Percentiles rank a stretch among this genome's conserved stretches.
Evolutionary conservation across 805 yeast species (phyloP).

Genomic region (Maudiozyma serrabonitensis): DNA sequence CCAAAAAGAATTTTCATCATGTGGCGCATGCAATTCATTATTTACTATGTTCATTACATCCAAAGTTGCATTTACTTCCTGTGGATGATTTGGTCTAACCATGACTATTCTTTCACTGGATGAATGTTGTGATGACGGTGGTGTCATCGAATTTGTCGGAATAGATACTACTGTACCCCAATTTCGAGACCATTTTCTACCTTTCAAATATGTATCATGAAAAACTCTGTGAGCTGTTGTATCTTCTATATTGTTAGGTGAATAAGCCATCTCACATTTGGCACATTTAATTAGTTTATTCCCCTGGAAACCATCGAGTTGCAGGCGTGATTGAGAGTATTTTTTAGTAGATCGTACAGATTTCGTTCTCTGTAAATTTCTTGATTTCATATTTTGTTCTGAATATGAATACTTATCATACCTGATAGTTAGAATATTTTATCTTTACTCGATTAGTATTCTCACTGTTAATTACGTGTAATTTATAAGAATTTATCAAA

Average conservation of each 20-base stretch:
- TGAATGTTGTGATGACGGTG: conserved; percentile 9
- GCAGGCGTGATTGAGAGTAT: conserved; percentile 14
- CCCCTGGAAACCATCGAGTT: conserved; percentile 5
- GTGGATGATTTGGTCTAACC: conserved; percentile 23
- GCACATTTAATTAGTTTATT: conserved; percentile 12
- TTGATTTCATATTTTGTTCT: not conserved
- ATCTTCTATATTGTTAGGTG: conserved; percentile 13
- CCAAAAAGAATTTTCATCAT: conserved; percentile 36
- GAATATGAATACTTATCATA: not conserved
- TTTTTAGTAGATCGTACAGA: not conserved
- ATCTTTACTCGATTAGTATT: too few species aligned
- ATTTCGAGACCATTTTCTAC: conserved; percentile 38
- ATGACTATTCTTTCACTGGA: conserved; percentile 28
- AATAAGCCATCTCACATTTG: conserved; percentile 24
- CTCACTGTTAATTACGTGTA: too few species aligned
- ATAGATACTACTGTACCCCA: conserved; percentile 27
- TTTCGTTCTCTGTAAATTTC: not conserved
- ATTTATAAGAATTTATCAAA: too few species aligned
- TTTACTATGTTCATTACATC: conserved; percentile 47
- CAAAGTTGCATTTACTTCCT: conserved; percentile 29
- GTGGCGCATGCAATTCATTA: conserved; percentile 50
- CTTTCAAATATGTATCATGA: conserved; percentile 41
- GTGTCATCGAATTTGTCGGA: conserved; percentile 1
- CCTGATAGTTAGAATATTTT: too few species aligned
- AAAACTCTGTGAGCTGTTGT: conserved; percentile 36